Conservation (phyloP, 108 stramenopile species). For the Fragilaria crotonensis region DNA sequence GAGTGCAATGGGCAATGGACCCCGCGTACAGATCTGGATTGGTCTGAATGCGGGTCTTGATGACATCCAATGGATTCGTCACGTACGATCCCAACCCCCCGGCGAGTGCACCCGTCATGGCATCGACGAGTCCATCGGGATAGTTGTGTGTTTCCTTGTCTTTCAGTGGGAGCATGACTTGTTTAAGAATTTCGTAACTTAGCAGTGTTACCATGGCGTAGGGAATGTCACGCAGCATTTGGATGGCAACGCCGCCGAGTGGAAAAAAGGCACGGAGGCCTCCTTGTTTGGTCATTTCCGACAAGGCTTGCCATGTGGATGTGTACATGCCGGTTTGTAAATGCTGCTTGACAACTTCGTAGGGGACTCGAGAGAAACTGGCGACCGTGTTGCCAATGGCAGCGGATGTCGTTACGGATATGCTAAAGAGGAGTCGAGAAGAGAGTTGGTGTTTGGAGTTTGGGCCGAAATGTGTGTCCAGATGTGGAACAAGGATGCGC, state of each 20-base stretch:
- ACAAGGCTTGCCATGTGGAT: constrained; percentile 55
- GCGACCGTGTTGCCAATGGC: constrained; percentile 89
- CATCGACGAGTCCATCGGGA: constrained; percentile 54
- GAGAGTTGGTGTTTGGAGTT: too few species aligned
- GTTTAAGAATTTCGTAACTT: constrained; percentile 84
- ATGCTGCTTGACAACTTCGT: constrained; percentile 93
- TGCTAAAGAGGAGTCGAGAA: too few species aligned
- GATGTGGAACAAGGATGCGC: constrained; percentile 33
- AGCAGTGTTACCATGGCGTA: constrained; percentile 92
- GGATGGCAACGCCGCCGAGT: constrained; percentile 74
- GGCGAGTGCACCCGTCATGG: constrained; percentile 82
- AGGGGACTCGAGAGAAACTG: constrained; percentile 88
- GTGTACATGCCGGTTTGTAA: constrained; percentile 84
- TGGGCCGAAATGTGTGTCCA: too few species aligned
- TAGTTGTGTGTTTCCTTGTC: constrained; percentile 11
- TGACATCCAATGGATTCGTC: constrained; percentile 91
- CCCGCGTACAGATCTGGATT: constrained; percentile 57
- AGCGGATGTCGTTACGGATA: constrained; percentile 72
- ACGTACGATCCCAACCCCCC: constrained; percentile 86
- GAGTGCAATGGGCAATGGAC: constrained; percentile 46
- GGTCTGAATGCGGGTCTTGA: constrained; percentile 90
- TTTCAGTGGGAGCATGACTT: constrained; percentile 23
- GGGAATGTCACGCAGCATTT: constrained; percentile 93
- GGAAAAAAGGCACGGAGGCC: constrained; percentile 79
- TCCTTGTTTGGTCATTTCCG: constrained; percentile 41